These are phyloP conservation scores for Eucalyptus pauciflora DNA, from an alignment of 345 rosid species.

Conservation along the genomic window DNA sequence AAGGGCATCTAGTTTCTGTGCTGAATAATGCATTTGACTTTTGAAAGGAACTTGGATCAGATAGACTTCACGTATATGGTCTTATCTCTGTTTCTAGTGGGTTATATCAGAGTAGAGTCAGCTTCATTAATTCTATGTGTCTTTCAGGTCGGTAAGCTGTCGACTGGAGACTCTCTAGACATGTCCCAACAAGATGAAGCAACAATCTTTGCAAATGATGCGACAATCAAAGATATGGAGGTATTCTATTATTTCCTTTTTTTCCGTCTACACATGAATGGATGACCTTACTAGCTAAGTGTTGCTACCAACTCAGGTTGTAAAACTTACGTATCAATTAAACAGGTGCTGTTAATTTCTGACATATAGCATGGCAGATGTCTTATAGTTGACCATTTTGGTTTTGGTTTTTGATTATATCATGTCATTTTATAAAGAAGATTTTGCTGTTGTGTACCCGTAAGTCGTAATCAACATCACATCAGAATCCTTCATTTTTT, in stretches of 20 bases:
- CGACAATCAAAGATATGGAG: conserved; percentile 96
- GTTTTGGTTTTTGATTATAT: background rate
- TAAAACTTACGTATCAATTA: background rate
- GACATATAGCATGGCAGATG: background rate
- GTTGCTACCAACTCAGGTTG: background rate
- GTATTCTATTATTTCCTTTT: conserved; percentile 19
- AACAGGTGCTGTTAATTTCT: background rate
- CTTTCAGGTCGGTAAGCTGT: conserved; percentile 70
- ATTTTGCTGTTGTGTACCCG: background rate
- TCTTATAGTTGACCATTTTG: background rate
- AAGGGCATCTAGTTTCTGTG: background rate
- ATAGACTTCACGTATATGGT: background rate
- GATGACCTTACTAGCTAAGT: background rate
- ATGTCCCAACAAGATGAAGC: conserved; percentile 80
- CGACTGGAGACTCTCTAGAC: conserved; percentile 96
- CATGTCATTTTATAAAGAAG: background rate
- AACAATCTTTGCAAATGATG: conserved; percentile 70
- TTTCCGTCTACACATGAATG: background rate
- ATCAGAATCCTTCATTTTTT: background rate
- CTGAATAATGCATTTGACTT: background rate
- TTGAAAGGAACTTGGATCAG: background rate
- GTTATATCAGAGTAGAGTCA: background rate
- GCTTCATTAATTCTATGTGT: background rate
- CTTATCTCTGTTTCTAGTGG: background rate
- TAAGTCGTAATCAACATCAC: background rate